These are phyloP conservation scores for Paramecium tetraurelia DNA, from an alignment of 73 alveolate genomes.

Conservation along the genomic window DNA sequence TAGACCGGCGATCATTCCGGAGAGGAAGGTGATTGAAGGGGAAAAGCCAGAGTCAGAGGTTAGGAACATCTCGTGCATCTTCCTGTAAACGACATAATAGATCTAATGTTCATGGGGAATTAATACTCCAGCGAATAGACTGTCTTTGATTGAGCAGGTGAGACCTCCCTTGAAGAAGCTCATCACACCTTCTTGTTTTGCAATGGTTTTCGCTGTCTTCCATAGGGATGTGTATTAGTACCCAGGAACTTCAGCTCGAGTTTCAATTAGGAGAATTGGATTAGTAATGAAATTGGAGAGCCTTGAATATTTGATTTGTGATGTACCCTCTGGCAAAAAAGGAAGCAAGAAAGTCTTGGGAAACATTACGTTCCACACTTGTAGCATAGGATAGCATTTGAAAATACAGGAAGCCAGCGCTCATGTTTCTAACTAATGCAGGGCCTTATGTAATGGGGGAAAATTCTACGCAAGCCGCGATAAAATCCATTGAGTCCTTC, in stretches of 20 bases:
- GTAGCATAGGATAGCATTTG: constrained; percentile 5
- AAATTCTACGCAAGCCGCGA: constrained; percentile 33
- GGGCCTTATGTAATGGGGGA: not conserved
- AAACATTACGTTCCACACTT: not conserved
- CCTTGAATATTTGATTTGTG: not conserved
- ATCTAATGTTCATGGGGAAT: not conserved
- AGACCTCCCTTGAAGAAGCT: constrained; percentile 31
- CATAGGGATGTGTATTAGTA: not conserved
- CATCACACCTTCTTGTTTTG: constrained; percentile 12
- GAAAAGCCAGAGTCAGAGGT: not conserved
- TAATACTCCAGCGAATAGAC: constrained; percentile 46
- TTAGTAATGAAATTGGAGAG: constrained; percentile 21
- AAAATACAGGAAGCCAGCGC: constrained; percentile 50
- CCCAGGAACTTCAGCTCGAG: constrained; percentile 52
- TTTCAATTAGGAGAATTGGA: constrained; percentile 43
- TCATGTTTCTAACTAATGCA: constrained; percentile 44
- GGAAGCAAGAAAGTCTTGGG: constrained; percentile 31
- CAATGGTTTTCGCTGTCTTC: constrained; percentile 2
- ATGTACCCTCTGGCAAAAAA: constrained; percentile 40
- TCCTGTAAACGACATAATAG: constrained; percentile 48
- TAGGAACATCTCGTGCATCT: not conserved
- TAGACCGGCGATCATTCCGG: constrained; percentile 57
- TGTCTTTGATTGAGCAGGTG: constrained; percentile 52
- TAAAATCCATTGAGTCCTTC: constrained; percentile 43
- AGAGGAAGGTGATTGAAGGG: not conserved